Evolutionary conservation across 345 rosid species (phyloP).

Genomic region (Moricandia arvensis): DNA sequence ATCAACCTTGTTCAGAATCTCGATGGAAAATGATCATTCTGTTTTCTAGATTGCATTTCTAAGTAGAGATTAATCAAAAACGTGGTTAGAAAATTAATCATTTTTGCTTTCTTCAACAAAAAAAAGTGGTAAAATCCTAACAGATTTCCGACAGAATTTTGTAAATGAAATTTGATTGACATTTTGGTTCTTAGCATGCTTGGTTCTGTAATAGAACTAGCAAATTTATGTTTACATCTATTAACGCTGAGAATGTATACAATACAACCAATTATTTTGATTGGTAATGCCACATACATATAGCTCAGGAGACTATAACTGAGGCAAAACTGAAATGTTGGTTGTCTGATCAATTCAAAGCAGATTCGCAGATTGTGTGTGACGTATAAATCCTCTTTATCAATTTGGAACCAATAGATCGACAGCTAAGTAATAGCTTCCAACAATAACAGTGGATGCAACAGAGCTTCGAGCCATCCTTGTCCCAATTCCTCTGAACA

Average conservation of each 20-base stretch:
- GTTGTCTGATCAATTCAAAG: not conserved
- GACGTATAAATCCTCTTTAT: too few relatives aligned
- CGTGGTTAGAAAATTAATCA: not conserved
- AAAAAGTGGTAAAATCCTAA: too few relatives aligned
- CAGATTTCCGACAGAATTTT: too few relatives aligned
- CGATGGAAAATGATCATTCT: not conserved
- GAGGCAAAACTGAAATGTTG: not conserved
- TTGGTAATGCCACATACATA: not conserved
- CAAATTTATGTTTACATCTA: too few relatives aligned
- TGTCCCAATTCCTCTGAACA: slow-evolving; percentile 63
- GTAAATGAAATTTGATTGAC: too few relatives aligned
- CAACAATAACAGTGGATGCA: slow-evolving; percentile 62
- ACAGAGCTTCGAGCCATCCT: slow-evolving; percentile 74
- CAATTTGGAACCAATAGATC: slow-evolving; percentile 42
- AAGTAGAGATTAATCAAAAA: not conserved
- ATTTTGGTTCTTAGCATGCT: too few relatives aligned
- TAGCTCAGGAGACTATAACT: not conserved
- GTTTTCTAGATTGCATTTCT: not conserved
- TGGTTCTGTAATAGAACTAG: too few relatives aligned
- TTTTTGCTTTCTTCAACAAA: too few relatives aligned
- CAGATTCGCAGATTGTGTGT: not conserved
- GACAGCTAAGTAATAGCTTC: slow-evolving; percentile 61
- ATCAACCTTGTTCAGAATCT: not conserved
- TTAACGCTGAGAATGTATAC: not conserved
- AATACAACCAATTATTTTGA: not conserved